These are phyloP conservation scores for Talaromyces stipitatus DNA, from an alignment of 495 filamentous ascomycete species.

Conservation along the genomic window DNA sequence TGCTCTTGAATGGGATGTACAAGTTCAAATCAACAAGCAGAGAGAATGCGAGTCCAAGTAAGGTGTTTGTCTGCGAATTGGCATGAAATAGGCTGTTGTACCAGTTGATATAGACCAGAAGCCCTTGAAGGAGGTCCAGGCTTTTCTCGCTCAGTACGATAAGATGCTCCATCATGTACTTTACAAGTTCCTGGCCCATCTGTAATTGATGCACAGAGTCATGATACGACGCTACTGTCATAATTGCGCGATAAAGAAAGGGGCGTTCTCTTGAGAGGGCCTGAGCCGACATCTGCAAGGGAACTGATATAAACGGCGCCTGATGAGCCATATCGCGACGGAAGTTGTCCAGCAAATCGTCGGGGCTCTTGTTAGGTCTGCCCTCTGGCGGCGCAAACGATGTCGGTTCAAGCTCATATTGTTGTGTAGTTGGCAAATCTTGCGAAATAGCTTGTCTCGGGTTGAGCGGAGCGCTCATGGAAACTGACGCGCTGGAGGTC, in stretches of 20 bases:
- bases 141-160: slow-evolving; percentile 2
- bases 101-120: slow-evolving; percentile 11
- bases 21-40: slow-evolving; percentile 5
- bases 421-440: slow-evolving; percentile 3
- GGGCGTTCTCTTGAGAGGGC: slow-evolving; percentile 2
- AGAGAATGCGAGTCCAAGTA: slow-evolving; percentile 2
- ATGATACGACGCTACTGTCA: slow-evolving; percentile 4
- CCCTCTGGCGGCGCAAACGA: background rate
- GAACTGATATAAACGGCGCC: slow-evolving; percentile 5
- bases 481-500: slow-evolving; percentile 2
- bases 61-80: background rate
- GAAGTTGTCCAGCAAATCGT: background rate
- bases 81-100: slow-evolving; percentile 5
- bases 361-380: background rate
- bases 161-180: slow-evolving; percentile 3
- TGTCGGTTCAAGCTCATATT: slow-evolving; percentile 2
- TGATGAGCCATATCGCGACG: slow-evolving; percentile 5
- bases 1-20: slow-evolving; percentile 5
- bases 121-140: slow-evolving; percentile 9
- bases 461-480: background rate
- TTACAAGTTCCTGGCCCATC: slow-evolving; percentile 3
- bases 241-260: slow-evolving; percentile 4
- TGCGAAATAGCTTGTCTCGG: background rate
- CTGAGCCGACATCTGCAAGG: slow-evolving; percentile 1
- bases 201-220: slow-evolving; percentile 4